Percentiles rank a stretch among this genome's conserved stretches.
These are phyloP conservation scores for Polytolypa hystricis DNA, from an alignment of 2,329 filamentous ascomycete genomes.

Conservation along the genomic window DNA sequence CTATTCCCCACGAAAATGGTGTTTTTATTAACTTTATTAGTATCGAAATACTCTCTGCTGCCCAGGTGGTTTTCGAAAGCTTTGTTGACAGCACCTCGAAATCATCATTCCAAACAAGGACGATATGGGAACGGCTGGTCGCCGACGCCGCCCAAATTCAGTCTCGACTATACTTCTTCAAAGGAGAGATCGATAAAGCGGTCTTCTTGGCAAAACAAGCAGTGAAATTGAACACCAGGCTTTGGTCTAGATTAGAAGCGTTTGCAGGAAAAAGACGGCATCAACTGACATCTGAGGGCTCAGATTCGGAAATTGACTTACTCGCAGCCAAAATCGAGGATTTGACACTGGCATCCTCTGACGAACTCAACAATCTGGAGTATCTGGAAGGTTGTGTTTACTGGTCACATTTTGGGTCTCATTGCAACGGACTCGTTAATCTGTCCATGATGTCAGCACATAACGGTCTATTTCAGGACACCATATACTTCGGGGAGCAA, in stretches of 20 bases:
- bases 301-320: constrained; percentile 23
- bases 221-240: constrained; percentile 38
- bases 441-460: constrained; percentile 71
- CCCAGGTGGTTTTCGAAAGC: constrained; percentile 23
- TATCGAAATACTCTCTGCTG: constrained; percentile 23
- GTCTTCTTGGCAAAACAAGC: constrained; percentile 39
- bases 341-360: constrained; percentile 26
- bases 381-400: constrained; percentile 54
- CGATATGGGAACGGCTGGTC: constrained; percentile 42
- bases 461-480: constrained; percentile 78
- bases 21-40: constrained; percentile 32
- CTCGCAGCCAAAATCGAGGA: constrained; percentile 30
- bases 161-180: constrained; percentile 54
- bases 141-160: constrained; percentile 53
- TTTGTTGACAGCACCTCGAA: constrained; percentile 21
- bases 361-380: constrained; percentile 17
- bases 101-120: constrained; percentile 28
- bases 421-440: constrained; percentile 61
- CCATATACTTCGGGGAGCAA: constrained; percentile 76
- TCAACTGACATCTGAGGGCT: constrained; percentile 14
- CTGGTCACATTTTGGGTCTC: constrained; percentile 65
- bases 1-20: constrained; percentile 30
- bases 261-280: constrained; percentile 26
- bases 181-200: constrained; percentile 35
- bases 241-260: constrained; percentile 42